Base-by-base conservation (phyloP, 768 basidiomycete genomes). In the Russula brevipes region DNA sequence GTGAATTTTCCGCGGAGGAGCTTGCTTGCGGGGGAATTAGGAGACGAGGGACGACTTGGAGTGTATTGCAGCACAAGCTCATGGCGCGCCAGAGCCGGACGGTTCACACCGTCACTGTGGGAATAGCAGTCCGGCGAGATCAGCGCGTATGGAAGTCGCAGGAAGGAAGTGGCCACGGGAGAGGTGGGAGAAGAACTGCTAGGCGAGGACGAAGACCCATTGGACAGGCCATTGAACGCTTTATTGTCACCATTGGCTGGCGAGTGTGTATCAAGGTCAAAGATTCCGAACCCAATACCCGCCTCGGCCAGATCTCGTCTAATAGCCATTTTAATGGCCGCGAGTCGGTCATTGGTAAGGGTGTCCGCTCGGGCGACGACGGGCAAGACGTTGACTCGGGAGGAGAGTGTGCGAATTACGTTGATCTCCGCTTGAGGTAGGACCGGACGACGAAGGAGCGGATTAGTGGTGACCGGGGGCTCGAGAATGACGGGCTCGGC, bases 201-300 rank as follows among this genome's bases (percentile, higher is more conserved):
- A 60, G 79, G 73, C 14, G 81, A 76, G 45, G 79, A 76, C 66
- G 76, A 71, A 63, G 82, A 77, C 57, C 83, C 85, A 72, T 83
- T 85, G 50, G 80, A 74, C 66, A 78, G 77, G 60, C 68, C 70
- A 51, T 73, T 73, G 71, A 85, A 85, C 47, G 81, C 80, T 70
- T 86, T 85, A 45, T 78, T 69, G 72, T 85, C 84, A 63, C 80
- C 78, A 69, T 81, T 80, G 36, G 59, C 70, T 64, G 78, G 76
- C 72, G 81, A 78, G 68, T 78, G 81, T 67, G 74, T 77, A 74
- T 88, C 88, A 72, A 84, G 78, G 79, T 92, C 91, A 76, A 94
- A 93, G 68, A 94, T 91, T 69, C 91, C 90, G 74, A 92, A 92
- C 63, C 89, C 90, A 72, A 92, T 91, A 63, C 90, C 91, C 53